These are phyloP conservation scores for Cetradonia linearis DNA, from an alignment of 495 filamentous ascomycete species.

Conservation along the genomic window DNA sequence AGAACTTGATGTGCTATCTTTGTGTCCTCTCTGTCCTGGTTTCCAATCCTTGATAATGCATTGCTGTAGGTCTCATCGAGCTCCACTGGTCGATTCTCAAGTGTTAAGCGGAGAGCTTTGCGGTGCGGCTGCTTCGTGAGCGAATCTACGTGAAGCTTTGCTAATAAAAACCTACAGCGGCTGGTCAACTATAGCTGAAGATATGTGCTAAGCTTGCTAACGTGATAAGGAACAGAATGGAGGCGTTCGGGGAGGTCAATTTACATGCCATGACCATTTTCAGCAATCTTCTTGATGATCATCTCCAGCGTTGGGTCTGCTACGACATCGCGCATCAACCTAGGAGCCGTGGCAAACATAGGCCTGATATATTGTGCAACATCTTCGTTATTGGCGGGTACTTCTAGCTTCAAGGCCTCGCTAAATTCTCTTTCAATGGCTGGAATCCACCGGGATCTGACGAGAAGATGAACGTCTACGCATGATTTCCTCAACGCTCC, in stretches of 20 bases:
- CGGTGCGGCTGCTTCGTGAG: not conserved
- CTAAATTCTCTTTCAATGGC: slow-evolving; percentile 28
- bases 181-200: not conserved
- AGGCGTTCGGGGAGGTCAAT: not conserved
- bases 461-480: not conserved
- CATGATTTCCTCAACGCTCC: not conserved
- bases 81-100: slow-evolving; percentile 7
- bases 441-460: slow-evolving; percentile 22
- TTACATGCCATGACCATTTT: slow-evolving; percentile 1
- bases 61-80: slow-evolving; percentile 21
- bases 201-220: not conserved
- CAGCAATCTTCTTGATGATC: not conserved
- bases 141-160: slow-evolving; percentile 16
- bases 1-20: slow-evolving; percentile 11
- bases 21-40: slow-evolving; percentile 14
- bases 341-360: slow-evolving; percentile 6
- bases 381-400: slow-evolving; percentile 32
- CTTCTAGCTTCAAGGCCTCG: slow-evolving; percentile 25
- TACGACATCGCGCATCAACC: not conserved
- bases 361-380: slow-evolving; percentile 26
- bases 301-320: not conserved
- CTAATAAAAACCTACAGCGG: slow-evolving; percentile 9
- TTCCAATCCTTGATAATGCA: slow-evolving; percentile 24
- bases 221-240: not conserved
- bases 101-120: not conserved